Base-by-base conservation (phyloP, 768 basidiomycete genomes). In the Chalciporus pseudorubinellus region DNA sequence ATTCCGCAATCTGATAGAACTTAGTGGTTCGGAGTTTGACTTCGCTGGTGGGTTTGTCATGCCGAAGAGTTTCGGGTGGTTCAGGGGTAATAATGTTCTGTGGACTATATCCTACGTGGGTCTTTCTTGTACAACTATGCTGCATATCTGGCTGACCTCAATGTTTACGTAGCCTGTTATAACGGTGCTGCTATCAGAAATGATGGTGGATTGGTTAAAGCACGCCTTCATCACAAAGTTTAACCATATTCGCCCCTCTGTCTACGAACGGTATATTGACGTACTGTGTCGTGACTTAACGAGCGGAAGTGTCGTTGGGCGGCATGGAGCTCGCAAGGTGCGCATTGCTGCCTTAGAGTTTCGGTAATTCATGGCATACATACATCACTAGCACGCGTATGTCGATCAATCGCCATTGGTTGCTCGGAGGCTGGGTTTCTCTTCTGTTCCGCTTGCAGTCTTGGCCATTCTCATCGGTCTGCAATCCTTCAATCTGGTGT, bases 201-300 rank as follows among this genome's bases (percentile, higher is more conserved):
- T 92, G 80, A 68, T 89, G 12, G 97, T 99, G 11, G 97, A 99
- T 67, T 99, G 95, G 95, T 77, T 98, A 45, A 99, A 99, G 68
- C 97, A 99, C 63, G 95, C 95, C 10, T 99, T 98, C 72, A 98
- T 99, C 61, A 95, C 95, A 45, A 99, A 99, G 69, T 98, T 98
- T 75, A 99, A 99, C 60, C 95, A 98, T 62, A 95, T 99, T 42
- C 84, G 95, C 0, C 92, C 94, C 0, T 89, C 87, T 0, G 92
- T 98, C 2, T 99, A 98, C 59, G 93, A 93, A 56, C 81, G 95
- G 14, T 99, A 92, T 67, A 90, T 87, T 3, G 97, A 99, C 60
- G 92, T 99, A 1, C 78, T 99, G 1, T 98, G 95, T 63, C 87
- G 89, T 34, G 97, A 99, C 66, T 78, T 99, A 14, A 80, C 94